Evolutionary conservation across 2,329 filamentous ascomycete genomes (phyloP).

Genomic region (Orbilia quercus): DNA sequence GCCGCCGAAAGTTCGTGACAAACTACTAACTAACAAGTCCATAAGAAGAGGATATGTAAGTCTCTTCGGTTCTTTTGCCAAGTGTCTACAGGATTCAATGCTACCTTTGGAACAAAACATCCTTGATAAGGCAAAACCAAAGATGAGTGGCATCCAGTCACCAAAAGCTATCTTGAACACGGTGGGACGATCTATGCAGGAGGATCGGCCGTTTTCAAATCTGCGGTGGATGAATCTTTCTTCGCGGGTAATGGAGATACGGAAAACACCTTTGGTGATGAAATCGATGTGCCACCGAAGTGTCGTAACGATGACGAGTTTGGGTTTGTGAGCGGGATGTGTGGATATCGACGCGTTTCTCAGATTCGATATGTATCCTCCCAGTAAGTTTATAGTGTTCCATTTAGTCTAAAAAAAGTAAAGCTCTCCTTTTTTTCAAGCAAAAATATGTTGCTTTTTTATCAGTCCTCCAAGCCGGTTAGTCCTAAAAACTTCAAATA

Average conservation of each 20-base stretch:
- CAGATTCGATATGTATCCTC: no score
- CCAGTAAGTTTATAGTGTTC: no score
- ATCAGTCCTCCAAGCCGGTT: no score
- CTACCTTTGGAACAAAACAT: slow-evolving; percentile 54
- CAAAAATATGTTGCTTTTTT: no score
- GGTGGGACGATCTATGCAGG: slow-evolving; percentile 61
- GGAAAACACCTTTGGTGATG: slow-evolving; percentile 52
- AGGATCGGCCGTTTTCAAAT: slow-evolving; percentile 60
- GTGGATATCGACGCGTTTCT: slow-evolving; percentile 46
- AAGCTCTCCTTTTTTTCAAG: no score
- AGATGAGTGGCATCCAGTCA: no score
- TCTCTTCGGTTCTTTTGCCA: slow-evolving; percentile 61
- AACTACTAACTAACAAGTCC: slow-evolving; percentile 62
- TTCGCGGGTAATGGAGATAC: slow-evolving; percentile 60
- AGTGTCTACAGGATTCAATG: slow-evolving; percentile 55
- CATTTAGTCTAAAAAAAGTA: no score
- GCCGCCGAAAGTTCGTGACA: slow-evolving; percentile 58
- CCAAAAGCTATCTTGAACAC: slow-evolving; percentile 61
- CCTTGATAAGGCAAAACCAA: slow-evolving; percentile 59
- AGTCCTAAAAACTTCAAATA: no score
- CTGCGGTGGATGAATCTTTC: slow-evolving; percentile 60
- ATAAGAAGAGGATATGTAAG: slow-evolving; percentile 62
- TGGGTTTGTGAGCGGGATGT: slow-evolving; percentile 61
- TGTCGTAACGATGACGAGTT: slow-evolving; percentile 64
- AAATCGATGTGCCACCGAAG: slow-evolving; percentile 59